Base-by-base conservation (phyloP, 306 rosid genomes). In the Erythrophleum fordii region DNA sequence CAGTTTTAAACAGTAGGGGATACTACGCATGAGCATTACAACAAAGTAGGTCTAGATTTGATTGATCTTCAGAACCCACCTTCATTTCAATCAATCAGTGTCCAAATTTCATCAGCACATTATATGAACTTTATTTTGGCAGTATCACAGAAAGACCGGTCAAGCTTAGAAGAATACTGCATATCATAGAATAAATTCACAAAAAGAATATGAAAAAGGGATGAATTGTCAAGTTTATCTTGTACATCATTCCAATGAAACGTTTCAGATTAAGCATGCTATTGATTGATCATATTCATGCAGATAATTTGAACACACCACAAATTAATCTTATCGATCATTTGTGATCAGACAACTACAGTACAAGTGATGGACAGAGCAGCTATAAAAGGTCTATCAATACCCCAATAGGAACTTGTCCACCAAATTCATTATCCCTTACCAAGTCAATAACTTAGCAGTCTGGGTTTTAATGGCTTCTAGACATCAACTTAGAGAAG, bases 11-110 rank as follows among this genome's bases (percentile, higher is more conserved):
- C 1, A n/a, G n/a, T n/a, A 12, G 52, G 10, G 23, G 23, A 17
- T 51, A 2, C 17, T 51, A 31, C 55, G 29, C 71, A 69, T 61
- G 68, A 61, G 68, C 49, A 74, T 22, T 41, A 62, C 71, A 52
- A 69, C 41, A 44, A 3, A 56, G 53, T 23, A 67, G 28, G 66
- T 66, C 22, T 5, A 31, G 34, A 31, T 31, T 67, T 42, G 23
- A 67, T 39, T 53, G 22, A 55, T 55, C 13, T 55, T 42, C 8
- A 6, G 18, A 49, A 69, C 60, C 52, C 18, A 25, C 34, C 25
- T 70, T 59, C 64, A 44, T 58, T 70, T 18, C 39, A 78, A 42
- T 48, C 22, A 42, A 55, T 55, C 34, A n/a, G n/a, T n/a, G n/a
- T 39, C 25, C 68, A 48, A 67, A 42, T 51, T 67, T 52, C 44